A percentile compares a stretch with the other conserved stretches of the same genome.
Conservation (phyloP, 163 green algal species). For the Scenedesmus sp. region DNA sequence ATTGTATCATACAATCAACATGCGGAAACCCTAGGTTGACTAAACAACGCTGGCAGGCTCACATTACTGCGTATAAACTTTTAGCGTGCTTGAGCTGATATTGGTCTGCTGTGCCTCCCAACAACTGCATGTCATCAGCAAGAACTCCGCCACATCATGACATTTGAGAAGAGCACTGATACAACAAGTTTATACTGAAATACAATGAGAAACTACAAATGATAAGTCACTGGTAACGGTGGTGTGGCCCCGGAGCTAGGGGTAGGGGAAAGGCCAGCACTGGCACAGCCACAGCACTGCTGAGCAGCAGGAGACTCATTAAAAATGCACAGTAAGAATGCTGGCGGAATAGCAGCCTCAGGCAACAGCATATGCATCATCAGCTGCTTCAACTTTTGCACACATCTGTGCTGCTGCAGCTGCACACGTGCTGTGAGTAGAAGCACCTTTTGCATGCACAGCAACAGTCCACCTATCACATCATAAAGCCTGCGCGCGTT, state of each 20-base stretch:
- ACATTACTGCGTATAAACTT: not conserved
- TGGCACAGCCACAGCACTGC: not conserved
- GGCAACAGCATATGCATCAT: not conserved
- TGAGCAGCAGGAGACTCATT: conserved; percentile 2
- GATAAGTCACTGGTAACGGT: not conserved
- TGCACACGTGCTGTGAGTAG: not conserved
- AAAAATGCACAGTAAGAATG: conserved; percentile 14
- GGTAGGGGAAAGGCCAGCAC: not conserved
- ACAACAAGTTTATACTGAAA: not conserved
- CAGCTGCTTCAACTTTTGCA: not conserved
- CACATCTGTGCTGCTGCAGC: not conserved
- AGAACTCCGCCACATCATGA: not conserved
- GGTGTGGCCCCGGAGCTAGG: not conserved
- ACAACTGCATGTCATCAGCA: not conserved
- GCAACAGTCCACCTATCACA: not conserved
- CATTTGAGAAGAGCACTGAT: too few species aligned
- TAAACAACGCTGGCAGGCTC: not conserved
- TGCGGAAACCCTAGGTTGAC: not conserved
- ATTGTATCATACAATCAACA: not conserved
- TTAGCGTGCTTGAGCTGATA: not conserved
- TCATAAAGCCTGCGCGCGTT: not conserved
- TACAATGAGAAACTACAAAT: not conserved
- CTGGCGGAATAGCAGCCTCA: not conserved
- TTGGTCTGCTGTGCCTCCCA: not conserved
- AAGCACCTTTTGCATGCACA: not conserved